These are phyloP conservation scores for Drechslera avenae DNA, from an alignment of 2,329 filamentous ascomycete species.

Conservation along the genomic window DNA sequence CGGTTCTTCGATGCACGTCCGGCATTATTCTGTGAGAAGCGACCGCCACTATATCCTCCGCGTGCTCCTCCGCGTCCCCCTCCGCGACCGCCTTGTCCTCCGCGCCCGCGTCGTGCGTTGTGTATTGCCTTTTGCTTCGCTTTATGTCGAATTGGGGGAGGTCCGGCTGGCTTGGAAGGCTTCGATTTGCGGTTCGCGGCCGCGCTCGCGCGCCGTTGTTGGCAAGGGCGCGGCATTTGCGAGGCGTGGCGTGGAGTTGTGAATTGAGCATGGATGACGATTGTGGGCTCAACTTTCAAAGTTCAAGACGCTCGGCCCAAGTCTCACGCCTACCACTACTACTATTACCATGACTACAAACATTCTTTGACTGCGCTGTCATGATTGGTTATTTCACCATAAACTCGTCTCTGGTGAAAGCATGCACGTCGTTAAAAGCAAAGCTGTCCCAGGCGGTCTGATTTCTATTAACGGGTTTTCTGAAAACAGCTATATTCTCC, in stretches of 20 bases:
- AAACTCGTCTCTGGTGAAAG: too few relatives aligned
- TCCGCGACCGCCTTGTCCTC: conserved; percentile 1
- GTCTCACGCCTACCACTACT: not conserved
- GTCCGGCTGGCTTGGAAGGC: conserved; percentile 17
- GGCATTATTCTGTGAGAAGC: not conserved
- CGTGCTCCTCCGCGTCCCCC: conserved; percentile 6
- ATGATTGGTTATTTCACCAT: too few relatives aligned
- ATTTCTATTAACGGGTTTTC: too few relatives aligned
- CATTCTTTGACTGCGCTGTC: too few relatives aligned
- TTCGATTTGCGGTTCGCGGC: conserved; percentile 25
- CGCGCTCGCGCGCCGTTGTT: conserved; percentile 31
- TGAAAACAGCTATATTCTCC: too few relatives aligned
- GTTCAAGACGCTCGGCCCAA: conserved; percentile 12
- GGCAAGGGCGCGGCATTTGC: conserved; percentile 34
- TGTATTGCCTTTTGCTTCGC: conserved; percentile 27
- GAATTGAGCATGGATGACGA: not conserved
- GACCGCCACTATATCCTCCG: conserved; percentile 10
- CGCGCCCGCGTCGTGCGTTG: conserved; percentile 16
- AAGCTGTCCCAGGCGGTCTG: too few relatives aligned
- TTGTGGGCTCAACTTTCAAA: conserved; percentile 12
- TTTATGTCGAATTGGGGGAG: conserved; percentile 25
- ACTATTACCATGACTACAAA: too few relatives aligned
- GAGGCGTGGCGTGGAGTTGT: not conserved
- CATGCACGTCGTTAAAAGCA: too few relatives aligned
- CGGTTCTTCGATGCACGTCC: not conserved